Conservation (phyloP, 306 rosid genomes). For the Dryas octopetala region DNA sequence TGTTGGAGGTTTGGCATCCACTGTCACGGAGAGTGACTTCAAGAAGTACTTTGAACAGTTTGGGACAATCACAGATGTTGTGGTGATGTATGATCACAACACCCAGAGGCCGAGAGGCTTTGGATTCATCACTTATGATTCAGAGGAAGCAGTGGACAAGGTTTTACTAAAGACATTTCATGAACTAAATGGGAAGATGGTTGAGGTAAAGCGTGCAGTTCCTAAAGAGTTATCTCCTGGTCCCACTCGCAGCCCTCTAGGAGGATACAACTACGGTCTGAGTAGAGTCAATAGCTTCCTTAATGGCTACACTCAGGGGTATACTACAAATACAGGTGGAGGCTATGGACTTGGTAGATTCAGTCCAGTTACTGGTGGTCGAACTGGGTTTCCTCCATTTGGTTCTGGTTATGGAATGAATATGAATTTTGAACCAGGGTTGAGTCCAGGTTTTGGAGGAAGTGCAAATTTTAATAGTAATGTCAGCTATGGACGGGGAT, state of each 20-base stretch:
- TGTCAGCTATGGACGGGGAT: conserved; percentile 70
- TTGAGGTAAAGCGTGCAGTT: conserved; percentile 93
- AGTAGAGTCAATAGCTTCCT: conserved; percentile 73
- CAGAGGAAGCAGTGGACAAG: conserved; percentile 88
- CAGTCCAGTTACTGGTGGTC: conserved; percentile 66
- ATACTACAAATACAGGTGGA: conserved; percentile 62
- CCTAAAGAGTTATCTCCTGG: conserved; percentile 89
- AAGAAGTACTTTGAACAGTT: conserved; percentile 86
- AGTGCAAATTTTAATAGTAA: conserved; percentile 61
- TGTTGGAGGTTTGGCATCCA: conserved; percentile 90
- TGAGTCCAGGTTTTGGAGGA: conserved; percentile 68
- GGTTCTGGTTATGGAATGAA: conserved; percentile 80
- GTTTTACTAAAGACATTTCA: conserved; percentile 79
- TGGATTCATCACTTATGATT: conserved; percentile 89
- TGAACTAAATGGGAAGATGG: conserved; percentile 89
- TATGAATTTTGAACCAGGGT: conserved; percentile 72
- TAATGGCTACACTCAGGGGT: conserved; percentile 74
- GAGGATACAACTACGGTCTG: conserved; percentile 67
- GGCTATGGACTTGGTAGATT: conserved; percentile 81
- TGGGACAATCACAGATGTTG: conserved; percentile 93
- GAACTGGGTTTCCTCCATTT: conserved; percentile 70
- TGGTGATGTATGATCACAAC: conserved; percentile 96
- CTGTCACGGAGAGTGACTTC: conserved; percentile 85
- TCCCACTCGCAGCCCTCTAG: conserved; percentile 71
- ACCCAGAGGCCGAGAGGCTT: conserved; percentile 94